Base-by-base conservation (phyloP, 129 eudicot species). In the Glebionis coronaria region DNA sequence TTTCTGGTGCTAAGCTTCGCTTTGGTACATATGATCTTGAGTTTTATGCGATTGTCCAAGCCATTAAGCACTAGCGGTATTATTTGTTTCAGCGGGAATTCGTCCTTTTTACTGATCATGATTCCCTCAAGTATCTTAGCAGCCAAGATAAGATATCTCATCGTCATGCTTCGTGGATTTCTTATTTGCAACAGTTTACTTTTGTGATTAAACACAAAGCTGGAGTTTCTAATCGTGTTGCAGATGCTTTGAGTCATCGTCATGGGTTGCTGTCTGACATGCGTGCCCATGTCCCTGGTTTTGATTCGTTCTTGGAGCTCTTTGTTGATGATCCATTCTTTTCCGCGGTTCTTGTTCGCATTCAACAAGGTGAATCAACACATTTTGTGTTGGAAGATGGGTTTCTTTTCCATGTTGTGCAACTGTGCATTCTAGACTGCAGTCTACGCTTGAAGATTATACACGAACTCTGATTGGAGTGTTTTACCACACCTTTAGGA, bases 1-100 rank as follows among this genome's bases (percentile, higher is more conserved):
- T 70, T 1, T 16, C 19, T 4, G 67, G 75, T 11, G 16, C 58
- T 9, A 58, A 28, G 50, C 46, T 27, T 9, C 44, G 58, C 4
- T 70, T 40, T 14, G 45, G 58, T 28, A 70, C 67, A 4, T 57
- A 70, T 46, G 74, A 70, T 44, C 2, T 70, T 3, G 74, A 70
- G 20, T 23, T 70, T 27, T 70, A 70, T 23, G 74, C 68, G 1
- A 9, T 59, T 4, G 56, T 70, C 12, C 75, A 70, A 28, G 67
- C 49, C 13, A 44, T 70, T 0, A 44, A 42, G 28, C 75, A 70
- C 11, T 59, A 50, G 59, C 29, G 28, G 0, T 31, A 58, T 9
- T 57, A 55, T 19, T 40, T 55, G 3, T 70, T 56, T 19, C 52
- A 68, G 0, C 49, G 25, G 10, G 59, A 65, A 38, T 65, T 65